Conservation (phyloP, 768 basidiomycete species). For the Mycena epipterygia region DNA sequence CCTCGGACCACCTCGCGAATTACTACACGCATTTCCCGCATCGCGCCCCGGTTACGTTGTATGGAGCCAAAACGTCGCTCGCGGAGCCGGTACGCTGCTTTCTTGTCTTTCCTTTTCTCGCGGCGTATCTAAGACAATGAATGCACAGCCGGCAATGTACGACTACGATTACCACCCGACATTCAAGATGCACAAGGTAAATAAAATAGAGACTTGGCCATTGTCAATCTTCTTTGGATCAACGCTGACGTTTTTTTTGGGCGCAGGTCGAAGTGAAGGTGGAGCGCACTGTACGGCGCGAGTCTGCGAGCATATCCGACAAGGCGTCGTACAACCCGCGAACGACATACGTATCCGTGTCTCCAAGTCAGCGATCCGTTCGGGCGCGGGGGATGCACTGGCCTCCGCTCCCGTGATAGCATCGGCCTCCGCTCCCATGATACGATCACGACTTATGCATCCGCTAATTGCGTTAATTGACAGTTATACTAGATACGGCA, state of each 20-base stretch:
- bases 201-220: too few relatives aligned
- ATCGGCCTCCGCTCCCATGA: too few relatives aligned
- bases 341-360: neutral
- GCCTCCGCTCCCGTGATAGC: conserved; percentile 12
- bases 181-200: conserved; percentile 17
- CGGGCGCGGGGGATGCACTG: neutral
- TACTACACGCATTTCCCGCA: conserved; percentile 29
- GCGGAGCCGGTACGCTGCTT: neutral
- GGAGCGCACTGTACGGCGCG: conserved; percentile 8
- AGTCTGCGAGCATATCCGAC: conserved; percentile 5
- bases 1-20: conserved; percentile 4
- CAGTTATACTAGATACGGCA: neutral
- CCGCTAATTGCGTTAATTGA: too few relatives aligned
- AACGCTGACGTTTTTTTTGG: neutral
- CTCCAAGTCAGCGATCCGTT: neutral
- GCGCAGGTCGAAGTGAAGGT: conserved; percentile 14
- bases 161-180: conserved; percentile 4
- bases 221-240: neutral
- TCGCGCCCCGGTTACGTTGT: conserved; percentile 3
- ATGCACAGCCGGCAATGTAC: neutral
- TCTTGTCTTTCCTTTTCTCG: neutral
- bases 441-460: too few relatives aligned
- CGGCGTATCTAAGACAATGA: neutral
- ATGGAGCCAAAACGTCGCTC: neutral
- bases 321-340: neutral